Conservation (phyloP, 192 early-diverging fungal genomes). For the Cetraspora pellucida region DNA sequence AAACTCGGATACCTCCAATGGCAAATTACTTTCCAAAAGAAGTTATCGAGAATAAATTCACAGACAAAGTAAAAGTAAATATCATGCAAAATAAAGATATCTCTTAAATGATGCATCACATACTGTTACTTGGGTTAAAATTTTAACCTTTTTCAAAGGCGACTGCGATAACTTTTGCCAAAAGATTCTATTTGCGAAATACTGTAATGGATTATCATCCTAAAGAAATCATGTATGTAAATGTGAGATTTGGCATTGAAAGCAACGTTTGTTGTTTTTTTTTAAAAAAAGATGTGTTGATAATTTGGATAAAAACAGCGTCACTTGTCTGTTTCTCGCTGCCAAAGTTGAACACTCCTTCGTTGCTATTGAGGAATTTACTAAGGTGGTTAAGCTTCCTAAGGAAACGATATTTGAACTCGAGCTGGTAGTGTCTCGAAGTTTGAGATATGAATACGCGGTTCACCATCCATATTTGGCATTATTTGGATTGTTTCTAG, state of each 20-base stretch:
- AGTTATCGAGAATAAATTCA: neutral
- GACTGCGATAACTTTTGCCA: slow-evolving; percentile 79
- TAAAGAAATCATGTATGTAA: slow-evolving; percentile 66
- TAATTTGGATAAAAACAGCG: slow-evolving; percentile 34
- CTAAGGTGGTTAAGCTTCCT: slow-evolving; percentile 42
- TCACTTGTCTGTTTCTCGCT: slow-evolving; percentile 76
- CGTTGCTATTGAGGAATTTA: slow-evolving; percentile 75
- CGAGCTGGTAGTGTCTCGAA: slow-evolving; percentile 71
- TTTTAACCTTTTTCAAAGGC: slow-evolving; percentile 48
- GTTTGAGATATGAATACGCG: slow-evolving; percentile 73
- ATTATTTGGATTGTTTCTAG: slow-evolving; percentile 71
- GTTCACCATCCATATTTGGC: slow-evolving; percentile 75
- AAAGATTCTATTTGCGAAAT: slow-evolving; percentile 80
- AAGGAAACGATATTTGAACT: slow-evolving; percentile 15
- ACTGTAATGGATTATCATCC: slow-evolving; percentile 82
- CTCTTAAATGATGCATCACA: neutral
- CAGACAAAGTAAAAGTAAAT: slow-evolving; percentile 8
- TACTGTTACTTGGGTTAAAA: neutral
- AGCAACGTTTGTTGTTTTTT: neutral
- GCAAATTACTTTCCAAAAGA: neutral
- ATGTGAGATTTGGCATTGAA: neutral
- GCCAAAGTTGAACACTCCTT: slow-evolving; percentile 75
- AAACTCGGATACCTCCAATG: slow-evolving; percentile 47
- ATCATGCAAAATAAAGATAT: neutral
- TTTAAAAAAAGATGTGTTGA: too few species aligned